Base-by-base conservation (phyloP, 1,284 basidiomycete species). In the Rhodotorula sp. region DNA sequence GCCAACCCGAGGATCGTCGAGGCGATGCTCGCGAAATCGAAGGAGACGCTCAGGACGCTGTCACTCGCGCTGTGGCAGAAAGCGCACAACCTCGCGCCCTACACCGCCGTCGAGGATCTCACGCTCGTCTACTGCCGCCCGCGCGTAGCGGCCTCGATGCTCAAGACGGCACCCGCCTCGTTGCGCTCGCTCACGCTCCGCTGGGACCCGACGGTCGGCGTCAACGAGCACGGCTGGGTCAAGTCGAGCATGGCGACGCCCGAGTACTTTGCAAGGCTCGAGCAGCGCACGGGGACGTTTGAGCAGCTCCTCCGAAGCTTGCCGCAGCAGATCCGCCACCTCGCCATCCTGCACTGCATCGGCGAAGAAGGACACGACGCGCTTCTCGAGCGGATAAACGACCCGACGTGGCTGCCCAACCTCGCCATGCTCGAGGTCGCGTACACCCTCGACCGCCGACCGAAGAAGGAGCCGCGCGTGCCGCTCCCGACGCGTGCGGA, bases 51-150 rank as follows among this genome's bases (percentile, higher is more conserved):
- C 62, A 71, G 56, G 53, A 34, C 58, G 5, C 45, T 70, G 50
- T 64, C 58, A 45, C 56, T 66, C 21, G 59, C 66, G 53, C 61
- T 55, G 13, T 68, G 66, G 25, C 61, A 61, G 19, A 72, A 66
- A 50, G 54, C 59, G 42, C 9, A 48, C 53, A 12, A 60, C 14
- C 23, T 58, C 17, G 45, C 44, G 23, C 42, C 42, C 13, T 46
- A n/a, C n/a, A 19, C 44, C 23, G 45, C 45, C 14, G 10, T 58
- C 19, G 21, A 42, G 23, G 9, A 25, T 21, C 23, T 58, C 57
- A 42, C 23, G 23, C 45, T 58, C 21, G 13, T n/a, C 25, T 54
- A 34, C 34, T 34, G 53, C 53, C 25, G 53, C n/a, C 42, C 19
- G 9, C 23, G n/a, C 44, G n/a, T n/a, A n/a, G 45, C 10, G 42